A percentile compares a stretch with the other conserved stretches of the same genome.
phyloP scores from a whole-genome alignment of 2,329 filamentous ascomycete species.

The Penicillium sp. region DNA sequence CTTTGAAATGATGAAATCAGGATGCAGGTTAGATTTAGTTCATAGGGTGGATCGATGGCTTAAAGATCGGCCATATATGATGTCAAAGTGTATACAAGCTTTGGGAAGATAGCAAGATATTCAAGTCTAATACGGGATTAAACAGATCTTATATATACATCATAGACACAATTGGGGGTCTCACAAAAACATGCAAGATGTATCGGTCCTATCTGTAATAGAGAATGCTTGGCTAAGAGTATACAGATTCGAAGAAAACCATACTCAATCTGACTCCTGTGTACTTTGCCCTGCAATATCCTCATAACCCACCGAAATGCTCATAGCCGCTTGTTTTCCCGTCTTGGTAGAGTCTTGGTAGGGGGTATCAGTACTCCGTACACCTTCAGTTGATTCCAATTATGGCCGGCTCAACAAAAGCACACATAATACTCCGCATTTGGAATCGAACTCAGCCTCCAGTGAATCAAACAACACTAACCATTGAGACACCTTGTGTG shows the following conservation, averaged over 20 bases:
- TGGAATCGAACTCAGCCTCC: constrained; percentile 10
- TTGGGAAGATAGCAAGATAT: neutral
- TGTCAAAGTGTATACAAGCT: constrained; percentile 4
- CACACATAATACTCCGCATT: neutral
- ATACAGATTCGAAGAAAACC: neutral
- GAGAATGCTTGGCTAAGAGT: constrained; percentile 7
- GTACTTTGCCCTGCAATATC: neutral
- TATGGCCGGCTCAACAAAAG: neutral
- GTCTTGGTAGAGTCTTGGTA: neutral
- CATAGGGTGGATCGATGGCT: constrained; percentile 8
- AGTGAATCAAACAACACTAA: constrained; percentile 1
- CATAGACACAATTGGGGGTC: neutral
- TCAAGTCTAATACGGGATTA: neutral
- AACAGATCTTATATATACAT: neutral
- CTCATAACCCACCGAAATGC: neutral
- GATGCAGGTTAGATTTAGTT: neutral
- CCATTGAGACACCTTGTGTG: constrained; percentile 9
- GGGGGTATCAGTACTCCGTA: neutral
- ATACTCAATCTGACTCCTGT: neutral
- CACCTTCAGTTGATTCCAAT: neutral
- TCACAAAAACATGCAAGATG: constrained; percentile 1
- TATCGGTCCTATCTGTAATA: neutral
- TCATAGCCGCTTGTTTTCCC: neutral
- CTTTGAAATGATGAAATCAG: constrained; percentile 5
- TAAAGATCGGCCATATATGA: constrained; percentile 7